Evolutionary conservation across 2,329 filamentous ascomycete genomes (phyloP).

Genomic region (Setomelanomma holmii): DNA sequence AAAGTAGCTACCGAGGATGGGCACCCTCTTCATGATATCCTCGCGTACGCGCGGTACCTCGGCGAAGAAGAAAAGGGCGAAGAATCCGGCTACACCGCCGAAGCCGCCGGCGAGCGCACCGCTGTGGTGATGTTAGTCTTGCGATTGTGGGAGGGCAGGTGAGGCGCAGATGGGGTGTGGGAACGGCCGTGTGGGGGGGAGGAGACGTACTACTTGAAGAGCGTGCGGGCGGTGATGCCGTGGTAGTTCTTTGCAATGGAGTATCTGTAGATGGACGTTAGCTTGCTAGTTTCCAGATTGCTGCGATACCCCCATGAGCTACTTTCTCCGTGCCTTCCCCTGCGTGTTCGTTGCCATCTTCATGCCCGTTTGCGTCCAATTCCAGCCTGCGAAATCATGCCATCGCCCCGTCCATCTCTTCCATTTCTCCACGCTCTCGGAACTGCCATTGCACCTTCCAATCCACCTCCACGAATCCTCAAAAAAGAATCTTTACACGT

Average conservation of each 20-base stretch:
- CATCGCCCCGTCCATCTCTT: neutral
- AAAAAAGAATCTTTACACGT: slow-evolving; percentile 36
- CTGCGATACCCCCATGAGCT: neutral
- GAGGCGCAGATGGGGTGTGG: neutral
- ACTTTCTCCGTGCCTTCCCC: too few species aligned
- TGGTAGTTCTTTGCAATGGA: slow-evolving; percentile 56
- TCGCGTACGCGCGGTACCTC: slow-evolving; percentile 68
- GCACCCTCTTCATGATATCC: slow-evolving; percentile 68
- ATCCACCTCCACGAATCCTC: neutral
- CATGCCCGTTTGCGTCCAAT: too few species aligned
- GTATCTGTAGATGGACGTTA: slow-evolving; percentile 53
- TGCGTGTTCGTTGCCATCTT: too few species aligned
- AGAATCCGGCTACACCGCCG: slow-evolving; percentile 64
- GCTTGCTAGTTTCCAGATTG: neutral
- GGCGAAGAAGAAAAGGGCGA: slow-evolving; percentile 70
- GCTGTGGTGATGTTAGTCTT: slow-evolving; percentile 27
- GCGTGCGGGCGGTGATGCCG: slow-evolving; percentile 55
- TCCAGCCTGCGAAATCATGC: too few species aligned
- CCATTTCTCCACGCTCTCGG: neutral
- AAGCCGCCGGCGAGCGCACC: slow-evolving; percentile 60
- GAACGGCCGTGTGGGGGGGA: neutral
- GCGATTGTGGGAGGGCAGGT: neutral
- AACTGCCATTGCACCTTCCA: neutral
- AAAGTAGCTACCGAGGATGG: slow-evolving; percentile 65
- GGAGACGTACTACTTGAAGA: slow-evolving; percentile 55